Base-by-base conservation (phyloP, 139 green algal genomes). In the Tetraselmis chui region DNA sequence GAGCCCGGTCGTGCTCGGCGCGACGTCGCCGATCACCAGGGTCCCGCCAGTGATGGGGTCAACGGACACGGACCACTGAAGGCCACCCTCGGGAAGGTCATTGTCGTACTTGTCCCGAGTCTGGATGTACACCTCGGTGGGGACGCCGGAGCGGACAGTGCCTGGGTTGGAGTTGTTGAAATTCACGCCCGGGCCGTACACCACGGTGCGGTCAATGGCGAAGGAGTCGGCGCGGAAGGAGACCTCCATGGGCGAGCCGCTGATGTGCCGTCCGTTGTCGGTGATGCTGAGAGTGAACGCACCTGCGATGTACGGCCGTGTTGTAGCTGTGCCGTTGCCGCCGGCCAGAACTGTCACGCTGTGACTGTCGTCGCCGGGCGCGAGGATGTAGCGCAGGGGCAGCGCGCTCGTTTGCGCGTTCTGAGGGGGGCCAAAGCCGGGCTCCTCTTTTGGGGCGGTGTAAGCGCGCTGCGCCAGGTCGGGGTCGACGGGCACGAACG, bases 81-180 rank as follows among this genome's bases (percentile, higher is more conserved):
- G 29, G 2, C 77, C 77, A 59, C 77, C 77, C 23, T 32, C 32
- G 2, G 58, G 23, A 23, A 80, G 77, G 28, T 80, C 77, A 29
- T 80, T 80, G 77, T 32, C 77, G 22, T 80, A 80, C 24, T 59
- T 2, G n/a, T 80, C 77, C 23, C 77, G 31, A 32, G 77, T 80
- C 77, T 80, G 77, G 23, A 80, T 31, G 27, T 31, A 80, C 29
- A 80, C 32, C 24, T 31, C 32, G 24, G 77, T 28, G 29, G 77
- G 28, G 28, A 80, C 77, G 28, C 77, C 77, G 24, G 77, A 31
- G 24, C 77, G 31, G 29, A 32, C 32, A 59, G 77, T 80, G 31
- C 77, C 77, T 5, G 77, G 77, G 28, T 80, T 80, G 2, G 32
- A 80, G 77, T 80, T 80, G 77, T 80, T 32, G 29, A 59, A 80